Evolutionary conservation across 164 flowering plant species (phyloP).

Genomic region (Dillenia suffruticosa): DNA sequence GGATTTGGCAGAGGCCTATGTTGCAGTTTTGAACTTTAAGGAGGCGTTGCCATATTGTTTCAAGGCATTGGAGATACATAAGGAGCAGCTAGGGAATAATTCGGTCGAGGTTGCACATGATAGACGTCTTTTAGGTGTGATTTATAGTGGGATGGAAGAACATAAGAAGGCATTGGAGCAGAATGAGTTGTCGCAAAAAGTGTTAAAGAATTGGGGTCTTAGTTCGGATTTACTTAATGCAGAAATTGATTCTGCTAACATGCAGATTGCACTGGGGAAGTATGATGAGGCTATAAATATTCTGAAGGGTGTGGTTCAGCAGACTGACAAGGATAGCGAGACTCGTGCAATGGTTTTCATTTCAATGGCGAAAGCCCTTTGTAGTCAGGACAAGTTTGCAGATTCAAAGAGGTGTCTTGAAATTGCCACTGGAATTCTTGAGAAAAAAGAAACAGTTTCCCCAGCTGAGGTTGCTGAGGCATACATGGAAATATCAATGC

Average conservation of each 20-base stretch:
- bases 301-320: conserved; percentile 58
- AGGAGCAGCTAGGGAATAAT: conserved; percentile 46
- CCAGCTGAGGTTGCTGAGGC: conserved; percentile 77
- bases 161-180: conserved; percentile 84
- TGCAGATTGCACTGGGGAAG: conserved; percentile 80
- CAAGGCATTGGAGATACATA: conserved; percentile 78
- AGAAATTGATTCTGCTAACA: conserved; percentile 86
- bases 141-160: conserved; percentile 82
- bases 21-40: conserved; percentile 69
- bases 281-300: conserved; percentile 64
- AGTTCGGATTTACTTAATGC: conserved; percentile 69
- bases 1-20: conserved; percentile 76
- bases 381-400: conserved; percentile 55
- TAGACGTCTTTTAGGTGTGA: conserved; percentile 74
- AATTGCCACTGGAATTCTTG: conserved; percentile 66
- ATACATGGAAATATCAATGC: conserved; percentile 73
- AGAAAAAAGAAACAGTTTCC: conserved; percentile 48
- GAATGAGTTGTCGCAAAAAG: conserved; percentile 61
- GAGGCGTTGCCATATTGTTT: conserved; percentile 70
- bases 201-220: conserved; percentile 75
- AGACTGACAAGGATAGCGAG: conserved; percentile 77
- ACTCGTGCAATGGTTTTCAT: conserved; percentile 61
- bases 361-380: conserved; percentile 78
- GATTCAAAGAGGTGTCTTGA: conserved; percentile 74
- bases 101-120: conserved; percentile 91